phyloP scores from a whole-genome alignment of 1,139 yeast species.

The Hanseniaspora sp. region DNA sequence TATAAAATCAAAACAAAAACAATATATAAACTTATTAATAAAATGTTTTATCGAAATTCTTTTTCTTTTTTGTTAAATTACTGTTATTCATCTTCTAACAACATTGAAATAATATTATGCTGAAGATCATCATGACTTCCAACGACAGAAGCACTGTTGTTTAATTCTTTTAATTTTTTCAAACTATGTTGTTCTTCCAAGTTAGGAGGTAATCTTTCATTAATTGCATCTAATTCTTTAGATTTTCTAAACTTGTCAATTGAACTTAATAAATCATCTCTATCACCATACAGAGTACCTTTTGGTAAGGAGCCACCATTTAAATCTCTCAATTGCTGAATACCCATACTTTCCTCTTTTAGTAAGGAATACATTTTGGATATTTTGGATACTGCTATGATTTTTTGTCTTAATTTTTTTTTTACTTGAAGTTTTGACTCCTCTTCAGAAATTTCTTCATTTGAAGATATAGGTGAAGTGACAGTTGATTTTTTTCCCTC shows the following conservation, averaged over 20 bases:
- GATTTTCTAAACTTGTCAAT: slow-evolving; percentile 72
- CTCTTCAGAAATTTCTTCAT: background rate
- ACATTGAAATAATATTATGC: slow-evolving; percentile 6
- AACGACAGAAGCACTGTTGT: slow-evolving; percentile 5
- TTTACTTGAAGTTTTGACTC: slow-evolving; percentile 17
- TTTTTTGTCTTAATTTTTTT: slow-evolving; percentile 70
- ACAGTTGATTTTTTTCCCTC: background rate
- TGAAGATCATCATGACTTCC: slow-evolving; percentile 3
- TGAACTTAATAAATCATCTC: slow-evolving; percentile 49
- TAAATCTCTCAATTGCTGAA: slow-evolving; percentile 63
- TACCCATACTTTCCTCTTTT: slow-evolving; percentile 82
- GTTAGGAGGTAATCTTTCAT: slow-evolving; percentile 83
- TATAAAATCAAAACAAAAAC: background rate
- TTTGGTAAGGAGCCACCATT: slow-evolving; percentile 68
- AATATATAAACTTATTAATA: background rate
- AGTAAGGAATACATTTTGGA: slow-evolving; percentile 86
- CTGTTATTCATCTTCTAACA: background rate
- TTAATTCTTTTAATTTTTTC: slow-evolving; percentile 1
- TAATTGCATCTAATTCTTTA: slow-evolving; percentile 61
- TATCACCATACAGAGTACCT: slow-evolving; percentile 75
- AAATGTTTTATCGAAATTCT: no score
- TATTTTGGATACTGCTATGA: slow-evolving; percentile 87
- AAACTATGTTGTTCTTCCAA: background rate
- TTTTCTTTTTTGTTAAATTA: no score
- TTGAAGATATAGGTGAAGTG: background rate